A percentile compares a stretch with the other conserved stretches of the same genome.
Evolutionary conservation across 176 grass and related monocot species (phyloP).

Genomic region (Paspalum notatum): DNA sequence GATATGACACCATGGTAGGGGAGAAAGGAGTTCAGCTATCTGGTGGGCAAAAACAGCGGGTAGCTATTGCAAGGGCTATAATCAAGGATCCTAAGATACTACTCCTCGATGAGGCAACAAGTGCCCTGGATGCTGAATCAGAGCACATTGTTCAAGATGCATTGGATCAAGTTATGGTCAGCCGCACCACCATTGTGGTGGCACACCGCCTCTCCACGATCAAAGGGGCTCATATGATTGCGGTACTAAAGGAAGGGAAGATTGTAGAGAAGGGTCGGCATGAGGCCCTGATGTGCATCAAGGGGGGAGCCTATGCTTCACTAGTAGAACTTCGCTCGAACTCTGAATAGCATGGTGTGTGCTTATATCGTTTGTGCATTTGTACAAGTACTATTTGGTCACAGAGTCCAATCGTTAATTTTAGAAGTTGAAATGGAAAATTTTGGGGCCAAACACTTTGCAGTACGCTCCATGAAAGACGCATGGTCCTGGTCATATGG

Average conservation of each 20-base stretch:
- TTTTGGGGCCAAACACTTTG: background rate
- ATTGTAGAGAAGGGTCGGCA: constrained; percentile 58
- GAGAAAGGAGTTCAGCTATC: constrained; percentile 61
- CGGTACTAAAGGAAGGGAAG: constrained; percentile 57
- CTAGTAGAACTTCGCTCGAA: constrained; percentile 41
- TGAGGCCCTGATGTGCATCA: constrained; percentile 46
- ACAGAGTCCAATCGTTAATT: background rate
- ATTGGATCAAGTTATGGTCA: constrained; percentile 48
- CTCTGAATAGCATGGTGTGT: constrained; percentile 25
- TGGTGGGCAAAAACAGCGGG: constrained; percentile 61
- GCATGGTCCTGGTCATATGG: background rate
- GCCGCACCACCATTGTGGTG: constrained; percentile 52
- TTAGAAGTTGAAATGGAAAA: background rate
- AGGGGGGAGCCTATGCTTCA: constrained; percentile 56
- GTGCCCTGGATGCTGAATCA: constrained; percentile 58
- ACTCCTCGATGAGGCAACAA: constrained; percentile 63
- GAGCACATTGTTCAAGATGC: constrained; percentile 56
- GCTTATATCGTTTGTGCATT: background rate
- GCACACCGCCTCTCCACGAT: constrained; percentile 63
- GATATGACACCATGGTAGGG: constrained; percentile 51
- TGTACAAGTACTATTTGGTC: background rate
- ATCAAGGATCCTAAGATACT: constrained; percentile 62
- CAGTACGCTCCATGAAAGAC: background rate
- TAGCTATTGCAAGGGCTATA: constrained; percentile 65
- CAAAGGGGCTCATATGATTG: constrained; percentile 58